Evolutionary conservation across 1,284 basidiomycete species (phyloP), one percentile per base, ranked within the genome.

Genomic region (Meira nashicola): DNA sequence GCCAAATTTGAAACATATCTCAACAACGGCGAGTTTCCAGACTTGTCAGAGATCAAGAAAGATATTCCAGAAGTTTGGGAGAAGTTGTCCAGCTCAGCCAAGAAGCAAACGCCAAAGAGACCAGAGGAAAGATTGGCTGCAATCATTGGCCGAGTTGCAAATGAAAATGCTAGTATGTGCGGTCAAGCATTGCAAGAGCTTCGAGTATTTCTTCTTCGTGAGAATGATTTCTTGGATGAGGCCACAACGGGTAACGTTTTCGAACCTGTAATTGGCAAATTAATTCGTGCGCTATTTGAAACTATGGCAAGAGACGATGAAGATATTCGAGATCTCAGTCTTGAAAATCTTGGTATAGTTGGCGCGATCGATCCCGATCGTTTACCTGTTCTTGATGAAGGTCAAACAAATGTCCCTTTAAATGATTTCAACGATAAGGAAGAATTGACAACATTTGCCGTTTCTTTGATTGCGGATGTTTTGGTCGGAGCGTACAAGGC

Each of bases 341-440:
- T 89, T 72, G 90, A 95, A 73, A 96, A 92, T 76, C 86, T 98
- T 54, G 92, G 94, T 0, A 84, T 90, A n/a, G 80, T 98, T 4
- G 95, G 95, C 6, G 95, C 95, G 1, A 84, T 95, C 17, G 95
- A 99, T 79, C 93, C 95, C 0, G 95, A 98, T 81, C 85, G 95
- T 58, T 88, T 91, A 73, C 88, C 91, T 64, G 82, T 89, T 43
- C 80, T 80, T 5, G 77, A 83, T 40, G 83, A 83, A 39, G 86
- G 88, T 63, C 80, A 84, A 2, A 83, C 85, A 41, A 86, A 89
- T 80, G 84, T 90, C 40, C 83, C 97, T 54, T 82, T 87, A 58
- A 84, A 84, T 71, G 93, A 98, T 78, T 96, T 94, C 74, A 83
- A 82, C 2, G 88, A 94, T 63, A 85, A 88, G 54, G 83, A 84